phyloP scores from a whole-genome alignment of 208 protist species.

The Leishmania tarentolae region DNA sequence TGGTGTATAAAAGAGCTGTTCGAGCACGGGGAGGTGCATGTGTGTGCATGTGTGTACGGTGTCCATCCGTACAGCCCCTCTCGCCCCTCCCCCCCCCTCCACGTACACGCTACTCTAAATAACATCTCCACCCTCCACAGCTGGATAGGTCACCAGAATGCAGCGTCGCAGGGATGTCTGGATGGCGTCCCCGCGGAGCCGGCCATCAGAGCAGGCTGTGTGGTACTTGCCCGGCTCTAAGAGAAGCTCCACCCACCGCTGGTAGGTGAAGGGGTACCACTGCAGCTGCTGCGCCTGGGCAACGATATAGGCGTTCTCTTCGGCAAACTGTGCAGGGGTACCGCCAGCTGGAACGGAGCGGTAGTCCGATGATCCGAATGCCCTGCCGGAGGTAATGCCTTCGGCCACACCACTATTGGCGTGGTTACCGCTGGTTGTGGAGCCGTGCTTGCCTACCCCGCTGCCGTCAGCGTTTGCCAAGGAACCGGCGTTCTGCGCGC shows the following conservation, averaged over 20 bases:
- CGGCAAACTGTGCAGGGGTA: constrained; percentile 54
- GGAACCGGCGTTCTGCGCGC: not conserved
- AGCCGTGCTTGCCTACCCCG: not conserved
- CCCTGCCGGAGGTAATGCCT: not conserved
- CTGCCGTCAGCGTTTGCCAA: not conserved
- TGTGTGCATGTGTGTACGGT: not conserved
- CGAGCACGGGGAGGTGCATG: not conserved
- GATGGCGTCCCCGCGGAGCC: constrained; percentile 63
- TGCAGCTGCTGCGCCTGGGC: constrained; percentile 67
- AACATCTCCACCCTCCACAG: constrained; percentile 25
- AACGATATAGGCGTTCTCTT: constrained; percentile 84
- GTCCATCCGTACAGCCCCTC: not conserved
- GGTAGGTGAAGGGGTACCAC: constrained; percentile 74
- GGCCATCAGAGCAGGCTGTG: constrained; percentile 27
- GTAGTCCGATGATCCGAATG: not conserved
- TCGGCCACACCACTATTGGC: constrained; percentile 2
- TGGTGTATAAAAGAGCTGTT: no score
- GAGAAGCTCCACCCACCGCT: constrained; percentile 78
- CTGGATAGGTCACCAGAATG: constrained; percentile 66
- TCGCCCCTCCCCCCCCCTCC: not conserved
- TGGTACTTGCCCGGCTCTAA: constrained; percentile 45
- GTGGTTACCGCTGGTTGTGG: not conserved
- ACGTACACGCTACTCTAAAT: not conserved
- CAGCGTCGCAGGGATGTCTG: constrained; percentile 76
- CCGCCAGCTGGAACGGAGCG: constrained; percentile 35